These are phyloP conservation scores for Paxillus involutus DNA, from an alignment of 768 basidiomycete species.

Conservation along the genomic window DNA sequence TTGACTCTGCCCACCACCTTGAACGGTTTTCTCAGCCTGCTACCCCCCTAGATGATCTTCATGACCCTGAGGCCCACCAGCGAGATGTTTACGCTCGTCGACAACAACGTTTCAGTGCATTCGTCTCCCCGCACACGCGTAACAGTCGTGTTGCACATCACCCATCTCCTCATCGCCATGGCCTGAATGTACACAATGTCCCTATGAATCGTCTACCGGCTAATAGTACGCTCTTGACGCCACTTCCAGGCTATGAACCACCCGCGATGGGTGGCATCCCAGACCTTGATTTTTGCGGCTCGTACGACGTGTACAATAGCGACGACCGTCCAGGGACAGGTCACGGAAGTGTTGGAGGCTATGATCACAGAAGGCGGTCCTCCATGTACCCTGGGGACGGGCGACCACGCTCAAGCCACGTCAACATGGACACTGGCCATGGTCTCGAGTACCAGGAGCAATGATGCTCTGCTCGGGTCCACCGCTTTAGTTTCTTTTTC, in stretches of 20 bases:
- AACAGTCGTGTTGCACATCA: conserved; percentile 13
- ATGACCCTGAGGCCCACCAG: conserved; percentile 14
- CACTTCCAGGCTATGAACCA: conserved; percentile 59
- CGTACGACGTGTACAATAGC: conserved; percentile 40
- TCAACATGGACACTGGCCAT: conserved; percentile 6
- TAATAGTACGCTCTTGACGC: conserved; percentile 70
- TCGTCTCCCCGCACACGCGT: conserved; percentile 18
- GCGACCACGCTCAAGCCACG: conserved; percentile 21
- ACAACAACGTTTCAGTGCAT: conserved; percentile 26
- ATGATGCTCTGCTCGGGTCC: not conserved
- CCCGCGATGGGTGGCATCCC: conserved; percentile 30
- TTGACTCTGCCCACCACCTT: conserved; percentile 28
- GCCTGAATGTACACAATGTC: conserved; percentile 15
- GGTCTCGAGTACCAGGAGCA: conserved; percentile 8
- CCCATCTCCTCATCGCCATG: conserved; percentile 26
- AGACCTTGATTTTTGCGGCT: conserved; percentile 16
- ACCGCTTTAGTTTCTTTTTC: not conserved
- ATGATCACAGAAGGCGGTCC: conserved; percentile 19
- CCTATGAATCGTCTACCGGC: conserved; percentile 49
- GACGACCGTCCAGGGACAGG: conserved; percentile 42
- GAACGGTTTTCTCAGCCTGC: conserved; percentile 12
- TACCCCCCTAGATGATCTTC: conserved; percentile 18
- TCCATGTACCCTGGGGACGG: conserved; percentile 6
- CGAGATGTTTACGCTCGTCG: conserved; percentile 22
- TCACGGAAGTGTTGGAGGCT: conserved; percentile 30